Percentiles rank a stretch among this genome's conserved stretches.
phyloP scores from a whole-genome alignment of 2,329 filamentous ascomycete species.

The Penicillium sumatraense region DNA sequence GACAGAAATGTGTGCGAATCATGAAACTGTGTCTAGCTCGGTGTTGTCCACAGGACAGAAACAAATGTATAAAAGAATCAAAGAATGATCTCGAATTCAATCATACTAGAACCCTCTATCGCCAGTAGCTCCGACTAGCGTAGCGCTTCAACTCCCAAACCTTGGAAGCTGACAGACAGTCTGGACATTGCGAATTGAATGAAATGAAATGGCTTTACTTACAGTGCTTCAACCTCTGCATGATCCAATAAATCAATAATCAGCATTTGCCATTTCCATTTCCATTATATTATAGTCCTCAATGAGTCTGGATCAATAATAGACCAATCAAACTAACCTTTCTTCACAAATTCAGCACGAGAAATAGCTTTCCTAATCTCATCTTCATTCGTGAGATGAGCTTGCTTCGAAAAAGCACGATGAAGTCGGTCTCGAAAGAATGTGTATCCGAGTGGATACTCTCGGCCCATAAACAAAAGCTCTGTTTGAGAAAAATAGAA shows the following conservation, averaged over 20 bases:
- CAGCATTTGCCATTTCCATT: too few species aligned
- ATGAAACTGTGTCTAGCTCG: constrained; percentile 17
- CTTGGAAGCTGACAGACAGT: too few species aligned
- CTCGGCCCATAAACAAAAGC: constrained; percentile 78
- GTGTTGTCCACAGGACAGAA: constrained; percentile 24
- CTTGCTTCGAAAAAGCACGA: constrained; percentile 80
- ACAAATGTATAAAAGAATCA: constrained; percentile 25
- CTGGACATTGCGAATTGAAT: neutral
- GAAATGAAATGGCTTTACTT: constrained; percentile 44
- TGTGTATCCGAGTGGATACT: constrained; percentile 82
- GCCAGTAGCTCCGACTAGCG: too few species aligned
- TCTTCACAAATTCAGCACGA: constrained; percentile 85
- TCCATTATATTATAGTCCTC: too few species aligned
- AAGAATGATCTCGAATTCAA: constrained; percentile 9
- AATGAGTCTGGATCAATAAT: too few species aligned
- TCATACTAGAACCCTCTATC: too few species aligned
- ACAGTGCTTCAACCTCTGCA: constrained; percentile 91
- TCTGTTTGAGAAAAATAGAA: constrained; percentile 61
- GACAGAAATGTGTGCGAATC: constrained; percentile 21
- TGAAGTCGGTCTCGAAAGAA: constrained; percentile 85
- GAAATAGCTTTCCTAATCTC: constrained; percentile 77
- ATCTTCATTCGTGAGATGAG: constrained; percentile 69
- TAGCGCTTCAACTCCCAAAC: too few species aligned
- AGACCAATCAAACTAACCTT: too few species aligned
- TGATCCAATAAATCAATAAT: too few species aligned